A percentile compares a stretch with the other conserved stretches of the same genome.
phyloP scores from a whole-genome alignment of 148 eudicot genomes.

The Fagopyrum tataricum region DNA sequence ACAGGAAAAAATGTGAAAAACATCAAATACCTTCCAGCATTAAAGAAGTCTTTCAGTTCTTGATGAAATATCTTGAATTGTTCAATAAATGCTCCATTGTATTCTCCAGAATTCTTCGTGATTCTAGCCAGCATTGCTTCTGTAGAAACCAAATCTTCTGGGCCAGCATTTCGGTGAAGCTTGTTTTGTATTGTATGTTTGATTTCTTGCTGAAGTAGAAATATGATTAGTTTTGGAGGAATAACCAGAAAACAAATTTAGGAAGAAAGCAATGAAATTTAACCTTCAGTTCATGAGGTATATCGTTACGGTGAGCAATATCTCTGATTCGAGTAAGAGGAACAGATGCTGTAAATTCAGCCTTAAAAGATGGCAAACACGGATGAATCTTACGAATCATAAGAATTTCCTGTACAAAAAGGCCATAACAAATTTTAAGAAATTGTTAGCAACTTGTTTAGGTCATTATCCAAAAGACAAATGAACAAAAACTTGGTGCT shows the following conservation, averaged over 20 bases:
- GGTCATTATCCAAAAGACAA: neutral
- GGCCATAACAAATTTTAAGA: neutral
- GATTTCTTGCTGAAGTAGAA: slow-evolving; percentile 80
- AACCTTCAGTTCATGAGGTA: slow-evolving; percentile 98
- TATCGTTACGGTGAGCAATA: slow-evolving; percentile 92
- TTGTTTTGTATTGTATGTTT: slow-evolving; percentile 99
- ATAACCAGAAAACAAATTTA: neutral
- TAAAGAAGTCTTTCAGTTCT: slow-evolving; percentile 96
- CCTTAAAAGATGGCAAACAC: slow-evolving; percentile 92
- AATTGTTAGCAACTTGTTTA: neutral
- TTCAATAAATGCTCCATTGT: slow-evolving; percentile 73
- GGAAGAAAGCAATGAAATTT: slow-evolving; percentile 8
- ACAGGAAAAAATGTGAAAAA: neutral
- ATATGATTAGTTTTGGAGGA: neutral
- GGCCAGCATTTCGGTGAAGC: slow-evolving; percentile 98
- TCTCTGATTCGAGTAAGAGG: slow-evolving; percentile 95
- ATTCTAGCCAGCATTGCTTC: slow-evolving; percentile 92
- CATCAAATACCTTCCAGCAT: slow-evolving; percentile 81
- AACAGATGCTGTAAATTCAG: slow-evolving; percentile 97
- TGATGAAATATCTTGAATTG: slow-evolving; percentile 84
- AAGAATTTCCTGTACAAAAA: slow-evolving; percentile 58
- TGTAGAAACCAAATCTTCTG: slow-evolving; percentile 94
- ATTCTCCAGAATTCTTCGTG: slow-evolving; percentile 77
- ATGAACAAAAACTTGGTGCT: neutral
- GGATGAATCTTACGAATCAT: slow-evolving; percentile 97